Conservation (phyloP, 2,329 filamentous ascomycete species). For the Dichotomopilus funicola region DNA sequence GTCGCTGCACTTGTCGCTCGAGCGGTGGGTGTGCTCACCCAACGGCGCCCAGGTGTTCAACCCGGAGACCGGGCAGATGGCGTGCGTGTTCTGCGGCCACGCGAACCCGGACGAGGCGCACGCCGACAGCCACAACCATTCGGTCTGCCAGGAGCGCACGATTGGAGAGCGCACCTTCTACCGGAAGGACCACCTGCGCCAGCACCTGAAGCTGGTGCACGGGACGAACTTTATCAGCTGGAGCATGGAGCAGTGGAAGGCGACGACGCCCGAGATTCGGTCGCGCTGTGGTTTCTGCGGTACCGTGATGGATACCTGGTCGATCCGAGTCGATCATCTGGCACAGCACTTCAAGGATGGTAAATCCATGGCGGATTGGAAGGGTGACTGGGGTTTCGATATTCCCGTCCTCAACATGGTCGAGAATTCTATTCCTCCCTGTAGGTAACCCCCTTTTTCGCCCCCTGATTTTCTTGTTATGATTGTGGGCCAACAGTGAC, state of each 20-base stretch:
- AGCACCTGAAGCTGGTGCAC: constrained; percentile 58
- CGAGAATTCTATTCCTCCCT: constrained; percentile 61
- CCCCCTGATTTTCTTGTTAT: constrained; percentile 12
- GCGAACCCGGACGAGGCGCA: constrained; percentile 49
- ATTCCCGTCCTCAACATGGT: constrained; percentile 54
- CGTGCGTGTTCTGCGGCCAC: constrained; percentile 55
- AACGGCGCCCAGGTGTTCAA: constrained; percentile 50
- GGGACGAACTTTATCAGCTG: constrained; percentile 53
- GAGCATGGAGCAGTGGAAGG: constrained; percentile 62
- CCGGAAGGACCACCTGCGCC: constrained; percentile 60
- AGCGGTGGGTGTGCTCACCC: constrained; percentile 59
- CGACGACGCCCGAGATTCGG: constrained; percentile 52
- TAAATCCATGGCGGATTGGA: constrained; percentile 62
- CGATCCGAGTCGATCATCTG: constrained; percentile 53
- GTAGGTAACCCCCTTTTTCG: constrained; percentile 36
- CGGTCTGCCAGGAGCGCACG: constrained; percentile 59
- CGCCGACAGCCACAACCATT: constrained; percentile 53
- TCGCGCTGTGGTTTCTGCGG: constrained; percentile 62
- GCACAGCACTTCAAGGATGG: constrained; percentile 63
- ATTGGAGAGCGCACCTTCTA: constrained; percentile 59
- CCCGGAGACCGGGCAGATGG: constrained; percentile 50
- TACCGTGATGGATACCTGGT: constrained; percentile 56
- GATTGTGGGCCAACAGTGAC: constrained; percentile 11
- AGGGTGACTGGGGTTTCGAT: constrained; percentile 64
- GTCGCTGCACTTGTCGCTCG: constrained; percentile 57